Base-by-base conservation (phyloP, 1,284 basidiomycete genomes). In the Puccinia triticina region DNA sequence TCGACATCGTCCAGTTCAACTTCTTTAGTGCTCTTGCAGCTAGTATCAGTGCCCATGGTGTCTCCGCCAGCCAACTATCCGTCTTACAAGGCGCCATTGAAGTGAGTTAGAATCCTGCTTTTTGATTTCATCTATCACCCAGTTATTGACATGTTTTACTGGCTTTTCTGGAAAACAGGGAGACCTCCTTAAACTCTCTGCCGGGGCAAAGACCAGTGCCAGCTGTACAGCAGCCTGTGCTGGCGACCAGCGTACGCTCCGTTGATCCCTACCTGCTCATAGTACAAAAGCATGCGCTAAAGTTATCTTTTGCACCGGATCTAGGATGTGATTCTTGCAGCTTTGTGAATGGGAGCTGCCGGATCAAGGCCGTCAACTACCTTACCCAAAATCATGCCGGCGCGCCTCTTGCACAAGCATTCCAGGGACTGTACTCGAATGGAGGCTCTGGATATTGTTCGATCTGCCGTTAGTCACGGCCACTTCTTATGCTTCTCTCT, bases 361-460 rank as follows among this genome's bases (percentile, higher is more conserved):
- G 11, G 2, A 2, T 74, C 26, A 37, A 34, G 48, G 46, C 72
- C 1, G 72, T 74, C 50, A 74, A 74, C 53, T 74, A 74, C 34
- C 18, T 50, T 1, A 74, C 5, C 32, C 48, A 74, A 37, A 74
- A 74, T 23, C 50, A 16, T 23, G 72, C 72, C 32, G 72, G 72
- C 2, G 23, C 10, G 11, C 53, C 53, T 1, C 72, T 74, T 57
- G 72, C 72, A 2, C 72, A 74, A n/a, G 72, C 72, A 4, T 74
- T 57, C 18, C 72, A 74, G 48, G 34, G 23, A 16, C 72, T 74
- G 11, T 74, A 34, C 34, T 57, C 72, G 29, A n/a, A 26, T 1
- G 72, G 72, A n/a, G 72, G 53, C 1, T 37, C 72, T 40, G 48
- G 50, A n/a, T 74, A 40, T 57, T 74, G 72, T 43, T 74, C 72